Conservation (phyloP, 2,329 filamentous ascomycete genomes). For the Gnomoniopsis sp. region DNA sequence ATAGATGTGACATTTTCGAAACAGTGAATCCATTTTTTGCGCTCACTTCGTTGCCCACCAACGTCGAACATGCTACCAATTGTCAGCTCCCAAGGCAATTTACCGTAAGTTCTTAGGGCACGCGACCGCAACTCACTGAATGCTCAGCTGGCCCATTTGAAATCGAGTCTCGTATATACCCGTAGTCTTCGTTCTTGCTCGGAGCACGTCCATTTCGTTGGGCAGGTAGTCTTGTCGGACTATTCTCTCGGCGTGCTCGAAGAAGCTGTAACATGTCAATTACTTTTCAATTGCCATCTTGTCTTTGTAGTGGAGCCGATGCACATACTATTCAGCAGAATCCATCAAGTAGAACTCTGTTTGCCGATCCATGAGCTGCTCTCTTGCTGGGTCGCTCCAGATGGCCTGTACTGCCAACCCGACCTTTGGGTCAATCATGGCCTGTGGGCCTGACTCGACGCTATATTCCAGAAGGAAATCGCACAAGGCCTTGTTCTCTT, state of each 20-base stretch:
- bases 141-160: slow-evolving; percentile 97
- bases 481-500: slow-evolving; percentile 69
- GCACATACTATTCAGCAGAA: slow-evolving; percentile 88
- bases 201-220: slow-evolving; percentile 89
- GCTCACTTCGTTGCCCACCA: slow-evolving; percentile 91
- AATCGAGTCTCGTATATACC: slow-evolving; percentile 99
- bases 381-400: slow-evolving; percentile 85
- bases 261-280: slow-evolving; percentile 65
- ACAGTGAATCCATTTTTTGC: slow-evolving; percentile 99
- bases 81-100: slow-evolving; percentile 19
- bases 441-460: slow-evolving; percentile 85
- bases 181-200: slow-evolving; percentile 95
- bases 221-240: slow-evolving; percentile 82
- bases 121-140: slow-evolving; percentile 68
- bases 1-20: slow-evolving; percentile 99
- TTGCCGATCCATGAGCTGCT: slow-evolving; percentile 83
- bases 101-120: neutral
- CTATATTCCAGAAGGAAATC: slow-evolving; percentile 84
- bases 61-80: slow-evolving; percentile 92
- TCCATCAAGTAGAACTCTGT: slow-evolving; percentile 99
- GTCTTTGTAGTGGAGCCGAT: neutral
- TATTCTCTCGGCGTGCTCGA: slow-evolving; percentile 87
- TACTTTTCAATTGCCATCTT: neutral
- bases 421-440: slow-evolving; percentile 75
- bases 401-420: slow-evolving; percentile 79